A percentile compares a stretch with the other conserved stretches of the same genome.
Evolutionary conservation across 1,284 basidiomycete species (phyloP).

Genomic region (Inonotus hispidus): DNA sequence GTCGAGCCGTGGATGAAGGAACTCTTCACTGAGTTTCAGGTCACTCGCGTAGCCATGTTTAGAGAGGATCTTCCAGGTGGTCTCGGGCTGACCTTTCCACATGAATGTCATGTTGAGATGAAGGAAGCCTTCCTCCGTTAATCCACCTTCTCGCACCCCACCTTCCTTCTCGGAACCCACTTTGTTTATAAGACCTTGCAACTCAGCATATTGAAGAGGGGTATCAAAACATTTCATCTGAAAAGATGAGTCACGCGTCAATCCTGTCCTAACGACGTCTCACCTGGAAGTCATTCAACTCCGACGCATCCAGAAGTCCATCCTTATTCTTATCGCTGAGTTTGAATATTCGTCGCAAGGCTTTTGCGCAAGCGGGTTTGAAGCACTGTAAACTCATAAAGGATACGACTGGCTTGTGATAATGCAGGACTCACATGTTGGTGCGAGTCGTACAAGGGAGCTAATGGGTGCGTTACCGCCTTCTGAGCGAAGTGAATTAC

Average conservation of each 20-base stretch:
- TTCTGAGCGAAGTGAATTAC: constrained; percentile 99
- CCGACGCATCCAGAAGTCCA: constrained; percentile 82
- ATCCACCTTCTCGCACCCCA: constrained; percentile 66
- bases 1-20: constrained; percentile 89
- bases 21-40: constrained; percentile 82
- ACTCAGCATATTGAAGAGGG: constrained; percentile 87
- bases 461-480: constrained; percentile 95
- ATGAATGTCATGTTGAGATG: constrained; percentile 97
- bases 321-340: constrained; percentile 96
- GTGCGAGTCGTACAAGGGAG: constrained; percentile 94
- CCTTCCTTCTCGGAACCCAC: constrained; percentile 70
- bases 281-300: constrained; percentile 96
- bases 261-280: constrained; percentile 21
- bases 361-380: constrained; percentile 88
- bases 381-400: constrained; percentile 53
- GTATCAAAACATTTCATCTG: constrained; percentile 83
- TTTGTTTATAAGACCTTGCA: constrained; percentile 87
- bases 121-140: constrained; percentile 92
- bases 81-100: constrained; percentile 92
- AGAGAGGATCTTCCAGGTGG: constrained; percentile 95
- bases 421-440: constrained; percentile 66
- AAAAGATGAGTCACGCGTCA: constrained; percentile 10
- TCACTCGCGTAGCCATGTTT: constrained; percentile 97
- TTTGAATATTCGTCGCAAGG: constrained; percentile 91
- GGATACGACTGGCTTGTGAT: constrained; percentile 1